These are phyloP conservation scores for Aspergillus uvarum DNA, from an alignment of 2,329 filamentous ascomycete species.

Conservation along the genomic window DNA sequence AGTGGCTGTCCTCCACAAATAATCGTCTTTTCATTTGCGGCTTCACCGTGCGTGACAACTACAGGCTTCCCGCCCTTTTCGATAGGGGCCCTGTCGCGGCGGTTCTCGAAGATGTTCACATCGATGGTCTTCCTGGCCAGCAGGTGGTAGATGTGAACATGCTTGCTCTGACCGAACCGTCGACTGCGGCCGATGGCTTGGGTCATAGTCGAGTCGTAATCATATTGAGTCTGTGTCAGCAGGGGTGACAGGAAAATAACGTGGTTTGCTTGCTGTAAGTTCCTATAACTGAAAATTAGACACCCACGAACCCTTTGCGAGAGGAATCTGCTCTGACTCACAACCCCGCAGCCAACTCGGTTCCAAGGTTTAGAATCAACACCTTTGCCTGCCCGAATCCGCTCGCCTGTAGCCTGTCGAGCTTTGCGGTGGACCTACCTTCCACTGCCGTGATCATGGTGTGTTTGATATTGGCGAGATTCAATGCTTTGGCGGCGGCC, in stretches of 20 bases:
- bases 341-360: slow-evolving; percentile 60
- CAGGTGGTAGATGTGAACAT: slow-evolving; percentile 59
- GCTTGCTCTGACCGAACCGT: slow-evolving; percentile 58
- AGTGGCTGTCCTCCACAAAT: slow-evolving; percentile 31
- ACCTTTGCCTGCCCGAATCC: slow-evolving; percentile 45
- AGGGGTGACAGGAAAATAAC: slow-evolving; percentile 63
- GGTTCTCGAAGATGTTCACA: slow-evolving; percentile 44
- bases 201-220: slow-evolving; percentile 59
- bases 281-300: slow-evolving; percentile 41
- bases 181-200: slow-evolving; percentile 63
- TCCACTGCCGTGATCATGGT: slow-evolving; percentile 38
- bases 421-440: slow-evolving; percentile 30
- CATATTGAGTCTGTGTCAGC: slow-evolving; percentile 50
- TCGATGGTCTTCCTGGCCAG: slow-evolving; percentile 47
- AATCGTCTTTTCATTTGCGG: slow-evolving; percentile 18
- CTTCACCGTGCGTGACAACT: slow-evolving; percentile 22
- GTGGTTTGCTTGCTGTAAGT: slow-evolving; percentile 64
- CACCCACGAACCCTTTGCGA: neutral
- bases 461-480: slow-evolving; percentile 30
- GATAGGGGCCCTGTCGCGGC: slow-evolving; percentile 31
- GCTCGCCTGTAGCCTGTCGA: slow-evolving; percentile 44
- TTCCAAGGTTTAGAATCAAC: slow-evolving; percentile 57
- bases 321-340: slow-evolving; percentile 39
- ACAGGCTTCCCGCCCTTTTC: slow-evolving; percentile 24
- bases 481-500: slow-evolving; percentile 33